Percentiles rank a stretch among this genome's conserved stretches.
These are phyloP conservation scores for Lactarius indigo DNA, from an alignment of 768 basidiomycete species.

Conservation along the genomic window DNA sequence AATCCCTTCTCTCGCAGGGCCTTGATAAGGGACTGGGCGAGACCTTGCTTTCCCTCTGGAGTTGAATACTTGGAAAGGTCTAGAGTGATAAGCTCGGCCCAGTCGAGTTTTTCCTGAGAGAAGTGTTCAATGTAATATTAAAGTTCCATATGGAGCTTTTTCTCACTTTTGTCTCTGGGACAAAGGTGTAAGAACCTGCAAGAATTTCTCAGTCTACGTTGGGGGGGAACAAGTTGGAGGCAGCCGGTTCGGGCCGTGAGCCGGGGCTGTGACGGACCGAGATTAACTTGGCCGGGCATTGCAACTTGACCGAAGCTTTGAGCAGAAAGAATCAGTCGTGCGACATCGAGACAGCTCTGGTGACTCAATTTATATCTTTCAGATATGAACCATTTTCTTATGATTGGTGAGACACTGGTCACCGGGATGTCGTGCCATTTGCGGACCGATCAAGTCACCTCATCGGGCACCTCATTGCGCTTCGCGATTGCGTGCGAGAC, in stretches of 20 bases:
- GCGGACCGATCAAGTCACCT: neutral
- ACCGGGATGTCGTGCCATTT: neutral
- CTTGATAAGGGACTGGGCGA: slow-evolving; percentile 40
- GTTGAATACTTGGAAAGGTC: slow-evolving; percentile 41
- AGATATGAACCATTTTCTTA: neutral
- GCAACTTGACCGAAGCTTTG: too few relatives aligned
- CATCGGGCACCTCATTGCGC: neutral
- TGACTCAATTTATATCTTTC: too few relatives aligned
- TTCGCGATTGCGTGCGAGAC: neutral
- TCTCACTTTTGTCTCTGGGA: slow-evolving; percentile 35
- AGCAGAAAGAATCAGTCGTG: too few relatives aligned
- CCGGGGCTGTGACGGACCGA: neutral
- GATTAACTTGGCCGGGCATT: neutral
- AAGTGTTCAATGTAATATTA: neutral
- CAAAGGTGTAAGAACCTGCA: slow-evolving; percentile 37
- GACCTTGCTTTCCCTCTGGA: slow-evolving; percentile 40
- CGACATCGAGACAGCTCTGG: too few relatives aligned
- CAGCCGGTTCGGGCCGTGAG: neutral
- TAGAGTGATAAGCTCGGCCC: slow-evolving; percentile 47
- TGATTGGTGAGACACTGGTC: neutral
- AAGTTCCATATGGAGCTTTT: slow-evolving; percentile 17
- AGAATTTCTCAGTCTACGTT: neutral
- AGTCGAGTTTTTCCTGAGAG: slow-evolving; percentile 43
- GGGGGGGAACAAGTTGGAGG: neutral
- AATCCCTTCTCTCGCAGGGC: slow-evolving; percentile 47